Conservation (phyloP, 495 filamentous ascomycete genomes). For the Penicillium steckii region DNA sequence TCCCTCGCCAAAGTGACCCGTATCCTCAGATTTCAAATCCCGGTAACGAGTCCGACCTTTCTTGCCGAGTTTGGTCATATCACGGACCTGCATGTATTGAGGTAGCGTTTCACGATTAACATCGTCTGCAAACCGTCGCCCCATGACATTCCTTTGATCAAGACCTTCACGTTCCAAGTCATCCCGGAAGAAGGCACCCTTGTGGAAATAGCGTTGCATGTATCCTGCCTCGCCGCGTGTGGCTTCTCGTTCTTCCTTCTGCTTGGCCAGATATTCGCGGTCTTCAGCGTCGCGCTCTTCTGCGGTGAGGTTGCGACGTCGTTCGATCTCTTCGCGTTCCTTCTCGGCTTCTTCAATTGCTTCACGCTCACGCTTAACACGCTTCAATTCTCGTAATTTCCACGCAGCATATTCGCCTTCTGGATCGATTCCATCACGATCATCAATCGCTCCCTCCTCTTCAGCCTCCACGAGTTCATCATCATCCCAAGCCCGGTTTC, state of each 20-base stretch:
- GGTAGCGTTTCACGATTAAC: constrained; percentile 77
- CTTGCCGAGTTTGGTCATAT: constrained; percentile 90
- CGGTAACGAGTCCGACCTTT: constrained; percentile 88
- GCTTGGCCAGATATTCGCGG: constrained; percentile 67
- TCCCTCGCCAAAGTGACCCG: constrained; percentile 76
- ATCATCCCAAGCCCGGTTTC: constrained; percentile 85
- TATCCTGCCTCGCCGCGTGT: constrained; percentile 79
- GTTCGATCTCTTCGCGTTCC: constrained; percentile 86
- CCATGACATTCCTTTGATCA: constrained; percentile 77
- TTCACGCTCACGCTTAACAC: constrained; percentile 81
- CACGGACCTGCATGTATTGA: constrained; percentile 89
- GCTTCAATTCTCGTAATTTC: constrained; percentile 88
- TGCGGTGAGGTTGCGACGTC: constrained; percentile 79
- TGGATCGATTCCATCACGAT: constrained; percentile 80
- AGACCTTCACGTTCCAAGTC: constrained; percentile 71
- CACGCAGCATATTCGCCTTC: constrained; percentile 89
- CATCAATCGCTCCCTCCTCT: constrained; percentile 71
- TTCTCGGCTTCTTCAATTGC: constrained; percentile 80
- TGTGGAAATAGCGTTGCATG: constrained; percentile 97
- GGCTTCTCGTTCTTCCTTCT: constrained; percentile 83
- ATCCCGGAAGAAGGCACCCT: constrained; percentile 91
- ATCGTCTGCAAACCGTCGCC: constrained; percentile 74
- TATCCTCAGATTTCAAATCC: constrained; percentile 90
- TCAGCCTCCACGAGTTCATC: constrained; percentile 63
- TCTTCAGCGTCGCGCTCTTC: constrained; percentile 90